phyloP scores from a whole-genome alignment of 1,284 basidiomycete genomes.

The Volvariella volvacea region DNA sequence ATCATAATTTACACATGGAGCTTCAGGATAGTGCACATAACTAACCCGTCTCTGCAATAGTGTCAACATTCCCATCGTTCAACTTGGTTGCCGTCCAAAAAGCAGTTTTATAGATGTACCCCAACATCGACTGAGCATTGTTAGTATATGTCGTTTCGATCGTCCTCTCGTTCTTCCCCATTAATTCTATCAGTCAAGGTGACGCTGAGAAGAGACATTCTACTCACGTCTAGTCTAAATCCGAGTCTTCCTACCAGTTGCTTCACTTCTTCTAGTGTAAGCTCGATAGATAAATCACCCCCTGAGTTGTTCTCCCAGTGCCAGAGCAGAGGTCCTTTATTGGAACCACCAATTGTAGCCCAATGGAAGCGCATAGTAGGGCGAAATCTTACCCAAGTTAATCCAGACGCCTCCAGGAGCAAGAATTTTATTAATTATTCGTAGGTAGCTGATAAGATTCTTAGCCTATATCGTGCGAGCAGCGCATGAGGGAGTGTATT shows the following conservation, averaged over 20 bases:
- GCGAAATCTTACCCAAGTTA: conserved; percentile 57
- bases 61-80: no score
- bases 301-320: conserved; percentile 89
- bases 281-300: conserved; percentile 80
- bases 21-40: no score
- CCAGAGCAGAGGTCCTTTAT: conserved; percentile 89
- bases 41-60: no score
- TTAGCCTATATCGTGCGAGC: conserved; percentile 55
- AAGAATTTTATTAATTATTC: conserved; percentile 75
- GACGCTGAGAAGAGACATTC: background rate
- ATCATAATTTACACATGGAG: no score
- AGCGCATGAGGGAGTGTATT: background rate
- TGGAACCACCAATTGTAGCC: conserved; percentile 6
- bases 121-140: conserved; percentile 79
- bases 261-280: conserved; percentile 87
- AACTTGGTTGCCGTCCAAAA: conserved; percentile 82
- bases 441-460: conserved; percentile 87
- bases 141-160: conserved; percentile 87
- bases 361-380: background rate
- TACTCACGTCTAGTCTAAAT: conserved; percentile 72
- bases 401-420: conserved; percentile 87
- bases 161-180: conserved; percentile 74
- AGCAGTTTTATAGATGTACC: conserved; percentile 78
- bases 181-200: background rate
- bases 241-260: conserved; percentile 70